Base-by-base conservation (phyloP, 2,329 filamentous ascomycete species). In the Penicillium vulpinum region DNA sequence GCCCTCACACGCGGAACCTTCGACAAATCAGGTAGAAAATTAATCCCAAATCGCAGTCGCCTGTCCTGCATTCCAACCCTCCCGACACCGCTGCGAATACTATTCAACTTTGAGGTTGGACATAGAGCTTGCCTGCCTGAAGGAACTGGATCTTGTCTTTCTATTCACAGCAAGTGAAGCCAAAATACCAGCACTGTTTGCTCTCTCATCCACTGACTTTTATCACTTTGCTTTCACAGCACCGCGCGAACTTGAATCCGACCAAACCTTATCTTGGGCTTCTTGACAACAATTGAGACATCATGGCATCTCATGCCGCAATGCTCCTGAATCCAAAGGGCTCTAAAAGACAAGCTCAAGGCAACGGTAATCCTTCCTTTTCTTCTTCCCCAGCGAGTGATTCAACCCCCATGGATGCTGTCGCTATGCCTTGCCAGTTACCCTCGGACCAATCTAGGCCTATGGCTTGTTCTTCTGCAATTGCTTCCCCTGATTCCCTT, bases 251-350 rank as follows among this genome's bases (percentile, higher is more conserved):
- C 21, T n/a, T 36, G 49, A 58, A 59, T 60, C 47, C 46, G 50
- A 56, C 60, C 58, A 57, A 62, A 39, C 29, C 38, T 21, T 41
- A 33, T 28, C 15, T 21, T 9, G 15, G 10, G 5, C n/a, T 40
- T 22, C 15, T 28, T 21, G 13, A 41, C 21, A 7, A 16, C 21
- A 45, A 31, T 51, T 44, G 41, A 55, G 51, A 56, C 56, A 67
- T 35, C 52, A 77, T 77, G 75, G 72, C 72, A 40, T 73, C 73
- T 33, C 69, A 74, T 51, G 73, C 77, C 33, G 75, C 74, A 40
- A 71, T 78, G 69, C 70, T 79, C 29, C 65, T 79, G 55, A 71
- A 80, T 61, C 77, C 78, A 16, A 75, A 76, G 62, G 70, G 69
- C 31, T 71, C 75, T 56, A 77, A 69, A 58, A 75, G 73, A 58